Base-by-base conservation (phyloP, 345 rosid species). In the Eucalyptus sp. region DNA sequence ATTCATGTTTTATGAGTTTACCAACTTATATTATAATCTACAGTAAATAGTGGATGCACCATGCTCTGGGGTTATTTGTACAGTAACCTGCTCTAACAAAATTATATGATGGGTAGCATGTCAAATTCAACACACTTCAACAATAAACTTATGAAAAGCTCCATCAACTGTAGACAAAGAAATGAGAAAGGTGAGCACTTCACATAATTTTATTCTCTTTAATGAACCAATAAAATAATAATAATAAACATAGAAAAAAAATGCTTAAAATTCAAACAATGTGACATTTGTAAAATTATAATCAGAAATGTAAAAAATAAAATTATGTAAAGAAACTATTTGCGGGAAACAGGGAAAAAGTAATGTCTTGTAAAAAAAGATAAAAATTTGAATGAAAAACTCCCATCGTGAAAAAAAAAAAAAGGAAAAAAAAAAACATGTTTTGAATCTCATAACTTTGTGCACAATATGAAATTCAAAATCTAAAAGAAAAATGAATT, bases 11-110 rank as follows among this genome's bases (percentile, higher is more conserved):
- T n/a, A 66, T 7, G 41, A 66, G 79, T 18, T 66, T 66, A 16
- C 6, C 20, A 31, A 66, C 11, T 66, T 31, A n/a, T 68, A 16
- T 33, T 33, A 33, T 20, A 68, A 33, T 29, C 13, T 33, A 68
- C 10, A 1, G 44, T 68, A 9, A 3, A 33, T 68, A 9, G 12
- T 33, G 44, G 1, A 3, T 0, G 5, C 43, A 2, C 11, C 12
- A 11, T 17, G 16, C 11, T 17, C 24, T 31, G 15, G 44, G 24
- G 2, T 68, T 68, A 16, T 64, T 15, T 64, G 0, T n/a, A 14
- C 37, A 5, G 41, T 7, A n/a, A 31, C 41, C 20, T 15, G 41
- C 76, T 15, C 76, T 0, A 68, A 68, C 71, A 29, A 62, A 62
- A 12, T 62, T 29, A 29, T 29, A 29, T 62, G 71, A 62, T 62